phyloP scores from a whole-genome alignment of 148 eudicot species.

The Vaccinium myrtillus region DNA sequence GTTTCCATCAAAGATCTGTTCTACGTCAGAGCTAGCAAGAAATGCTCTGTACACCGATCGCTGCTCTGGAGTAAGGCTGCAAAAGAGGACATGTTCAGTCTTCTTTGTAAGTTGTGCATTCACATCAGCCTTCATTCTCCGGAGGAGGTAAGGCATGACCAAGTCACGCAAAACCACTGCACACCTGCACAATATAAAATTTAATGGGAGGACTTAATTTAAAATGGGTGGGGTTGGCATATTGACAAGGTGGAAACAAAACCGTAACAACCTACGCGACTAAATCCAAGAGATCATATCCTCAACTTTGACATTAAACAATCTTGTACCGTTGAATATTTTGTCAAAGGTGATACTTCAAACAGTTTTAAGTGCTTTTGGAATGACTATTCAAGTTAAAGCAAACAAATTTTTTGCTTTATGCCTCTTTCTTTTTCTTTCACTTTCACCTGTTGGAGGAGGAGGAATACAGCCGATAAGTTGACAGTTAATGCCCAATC shows the following conservation, averaged over 20 bases:
- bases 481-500: background rate
- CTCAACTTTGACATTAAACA: background rate
- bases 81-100: slow-evolving; percentile 98
- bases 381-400: background rate
- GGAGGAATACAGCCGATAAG: background rate
- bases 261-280: background rate
- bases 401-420: background rate
- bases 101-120: slow-evolving; percentile 90
- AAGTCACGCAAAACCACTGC: slow-evolving; percentile 95
- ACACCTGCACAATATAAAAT: slow-evolving; percentile 54
- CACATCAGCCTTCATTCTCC: slow-evolving; percentile 97
- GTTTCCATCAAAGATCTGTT: slow-evolving; percentile 87
- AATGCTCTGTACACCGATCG: slow-evolving; percentile 87
- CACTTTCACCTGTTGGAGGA: background rate
- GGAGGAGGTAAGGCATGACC: slow-evolving; percentile 94
- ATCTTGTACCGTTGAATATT: background rate
- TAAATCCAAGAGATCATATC: background rate
- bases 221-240: background rate
- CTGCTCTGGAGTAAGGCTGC: slow-evolving; percentile 88
- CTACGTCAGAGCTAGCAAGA: slow-evolving; percentile 97
- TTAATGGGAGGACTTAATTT: background rate
- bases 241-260: slow-evolving; percentile 5
- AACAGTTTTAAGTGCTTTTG: background rate
- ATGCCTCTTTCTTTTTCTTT: background rate
- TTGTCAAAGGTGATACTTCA: background rate